Evolutionary conservation across 1,139 yeast genomes (phyloP).

Genomic region (Sugiyamaella xylanicola): DNA sequence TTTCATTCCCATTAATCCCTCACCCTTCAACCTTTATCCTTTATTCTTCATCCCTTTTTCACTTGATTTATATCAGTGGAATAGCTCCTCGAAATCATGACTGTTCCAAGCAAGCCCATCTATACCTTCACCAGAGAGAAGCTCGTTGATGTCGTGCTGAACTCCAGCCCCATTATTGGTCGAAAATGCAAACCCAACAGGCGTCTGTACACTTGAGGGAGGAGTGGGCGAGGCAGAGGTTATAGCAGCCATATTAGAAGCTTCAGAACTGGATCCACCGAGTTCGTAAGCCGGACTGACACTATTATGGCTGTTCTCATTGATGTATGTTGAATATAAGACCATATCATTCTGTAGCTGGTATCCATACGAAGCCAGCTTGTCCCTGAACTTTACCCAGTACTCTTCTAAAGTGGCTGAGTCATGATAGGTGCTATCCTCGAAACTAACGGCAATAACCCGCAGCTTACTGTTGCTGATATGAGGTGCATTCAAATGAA

Average conservation of each 20-base stretch:
- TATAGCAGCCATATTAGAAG: background rate
- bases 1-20: background rate
- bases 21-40: no score
- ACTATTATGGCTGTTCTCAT: background rate
- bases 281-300: slow-evolving; percentile 1
- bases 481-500: slow-evolving; percentile 20
- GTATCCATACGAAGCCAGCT: slow-evolving; percentile 20
- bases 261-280: background rate
- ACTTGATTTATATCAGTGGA: background rate
- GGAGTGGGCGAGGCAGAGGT: background rate
- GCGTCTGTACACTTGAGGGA: slow-evolving; percentile 9
- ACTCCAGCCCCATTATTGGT: background rate
- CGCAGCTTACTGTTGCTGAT: slow-evolving; percentile 18
- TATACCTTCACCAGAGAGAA: slow-evolving; percentile 9
- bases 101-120: slow-evolving; percentile 11
- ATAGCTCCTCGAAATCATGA: slow-evolving; percentile 11
- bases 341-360: slow-evolving; percentile 9
- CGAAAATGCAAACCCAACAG: slow-evolving; percentile 1
- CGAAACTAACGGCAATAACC: slow-evolving; percentile 22
- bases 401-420: slow-evolving; percentile 18
- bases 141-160: slow-evolving; percentile 11
- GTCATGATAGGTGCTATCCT: slow-evolving; percentile 16
- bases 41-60: no score
- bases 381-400: slow-evolving; percentile 16
- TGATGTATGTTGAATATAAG: background rate